These are phyloP conservation scores for Shiraia bambusicola DNA, from an alignment of 2,329 filamentous ascomycete species.

Conservation along the genomic window DNA sequence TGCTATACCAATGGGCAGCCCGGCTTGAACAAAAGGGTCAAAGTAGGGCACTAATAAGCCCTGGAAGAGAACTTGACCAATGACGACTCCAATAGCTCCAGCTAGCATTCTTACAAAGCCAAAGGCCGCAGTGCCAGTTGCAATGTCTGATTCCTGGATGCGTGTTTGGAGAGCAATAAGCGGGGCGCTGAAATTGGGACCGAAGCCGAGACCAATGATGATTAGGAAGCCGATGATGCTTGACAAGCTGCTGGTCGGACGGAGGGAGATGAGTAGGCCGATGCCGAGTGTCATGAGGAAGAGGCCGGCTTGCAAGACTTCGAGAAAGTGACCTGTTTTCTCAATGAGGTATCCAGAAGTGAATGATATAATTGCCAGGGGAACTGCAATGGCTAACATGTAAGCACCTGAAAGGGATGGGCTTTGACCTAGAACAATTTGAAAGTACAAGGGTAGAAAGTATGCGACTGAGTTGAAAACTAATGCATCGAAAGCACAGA, in stretches of 20 bases:
- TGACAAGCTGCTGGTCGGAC: slow-evolving; percentile 9
- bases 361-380: slow-evolving; percentile 50
- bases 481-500: slow-evolving; percentile 53
- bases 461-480: slow-evolving; percentile 68
- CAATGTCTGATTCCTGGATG: slow-evolving; percentile 56
- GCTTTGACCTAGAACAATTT: slow-evolving; percentile 63
- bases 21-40: slow-evolving; percentile 17
- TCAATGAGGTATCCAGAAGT: slow-evolving; percentile 50
- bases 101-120: slow-evolving; percentile 51
- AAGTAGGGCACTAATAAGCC: slow-evolving; percentile 57
- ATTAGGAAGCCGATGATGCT: slow-evolving; percentile 53
- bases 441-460: slow-evolving; percentile 74
- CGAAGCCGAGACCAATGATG: slow-evolving; percentile 54
- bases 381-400: slow-evolving; percentile 59
- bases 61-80: slow-evolving; percentile 56
- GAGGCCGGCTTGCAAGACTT: slow-evolving; percentile 36
- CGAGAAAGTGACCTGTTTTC: slow-evolving; percentile 47
- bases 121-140: slow-evolving; percentile 55
- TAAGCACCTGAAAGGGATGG: slow-evolving; percentile 61
- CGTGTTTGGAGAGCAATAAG: slow-evolving; percentile 58
- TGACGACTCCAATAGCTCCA: slow-evolving; percentile 51
- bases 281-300: slow-evolving; percentile 38
- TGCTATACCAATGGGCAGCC: slow-evolving; percentile 23
- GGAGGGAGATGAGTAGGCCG: slow-evolving; percentile 35
- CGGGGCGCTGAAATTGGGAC: slow-evolving; percentile 58